Evolutionary conservation across 139 green algal species (phyloP).

Genomic region (Diplosphaera chodatii): DNA sequence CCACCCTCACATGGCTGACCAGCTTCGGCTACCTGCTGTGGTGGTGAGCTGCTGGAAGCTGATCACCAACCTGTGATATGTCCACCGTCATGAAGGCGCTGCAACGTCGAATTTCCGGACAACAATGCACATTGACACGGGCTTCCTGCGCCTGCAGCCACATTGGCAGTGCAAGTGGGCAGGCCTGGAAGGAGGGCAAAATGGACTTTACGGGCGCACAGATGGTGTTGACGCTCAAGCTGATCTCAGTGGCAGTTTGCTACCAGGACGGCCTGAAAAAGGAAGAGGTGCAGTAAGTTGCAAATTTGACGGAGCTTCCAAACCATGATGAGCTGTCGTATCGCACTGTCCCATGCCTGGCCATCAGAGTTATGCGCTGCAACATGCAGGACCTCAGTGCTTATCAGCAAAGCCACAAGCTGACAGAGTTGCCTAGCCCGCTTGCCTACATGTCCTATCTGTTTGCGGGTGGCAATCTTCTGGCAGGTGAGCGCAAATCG

Average conservation of each 20-base stretch:
- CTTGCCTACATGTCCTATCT: constrained; percentile 71
- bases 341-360: too few species aligned
- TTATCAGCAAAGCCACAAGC: constrained; percentile 19
- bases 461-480: constrained; percentile 73
- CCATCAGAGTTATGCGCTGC: not conserved
- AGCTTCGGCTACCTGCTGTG: constrained; percentile 71
- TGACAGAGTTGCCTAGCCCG: constrained; percentile 37
- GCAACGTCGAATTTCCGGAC: too few species aligned
- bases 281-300: too few species aligned
- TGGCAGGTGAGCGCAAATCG: too few species aligned
- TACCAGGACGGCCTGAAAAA: constrained; percentile 32
- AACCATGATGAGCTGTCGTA: too few species aligned
- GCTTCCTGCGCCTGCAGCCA: constrained; percentile 53
- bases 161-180: constrained; percentile 60
- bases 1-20: constrained; percentile 56
- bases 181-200: constrained; percentile 66
- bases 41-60: constrained; percentile 19
- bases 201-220: constrained; percentile 74
- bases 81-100: too few species aligned
- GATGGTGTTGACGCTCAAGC: constrained; percentile 83
- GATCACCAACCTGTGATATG: too few species aligned
- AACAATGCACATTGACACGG: too few species aligned
- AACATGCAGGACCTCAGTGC: constrained; percentile 16
- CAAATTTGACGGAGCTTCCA: too few species aligned
- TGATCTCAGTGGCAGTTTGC: constrained; percentile 63